Evolutionary conservation across 2,329 filamentous ascomycete genomes (phyloP), one percentile per base, ranked within the genome.

Genomic region (Cladosporium sp.): DNA sequence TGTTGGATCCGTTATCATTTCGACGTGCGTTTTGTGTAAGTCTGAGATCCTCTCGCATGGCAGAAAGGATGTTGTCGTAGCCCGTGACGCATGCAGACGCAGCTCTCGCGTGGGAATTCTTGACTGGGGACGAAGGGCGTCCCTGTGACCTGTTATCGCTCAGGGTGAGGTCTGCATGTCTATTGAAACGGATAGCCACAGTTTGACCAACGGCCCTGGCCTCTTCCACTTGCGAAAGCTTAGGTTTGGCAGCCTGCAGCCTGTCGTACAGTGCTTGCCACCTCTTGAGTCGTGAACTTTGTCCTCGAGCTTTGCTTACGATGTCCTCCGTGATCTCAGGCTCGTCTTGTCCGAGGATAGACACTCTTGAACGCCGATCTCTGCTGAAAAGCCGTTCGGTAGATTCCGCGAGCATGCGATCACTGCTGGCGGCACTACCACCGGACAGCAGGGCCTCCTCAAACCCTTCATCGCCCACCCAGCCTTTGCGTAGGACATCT

Each of bases 401-500:
- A 11, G 64, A 30, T 41, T 84, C 84, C 2, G 84, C 84, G 15
- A 96, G 76, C n/a, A 95, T 80, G 0, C 82, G 84, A 67, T 91
- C 90, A 36, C 82, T 85, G 30, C 81, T 81, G 2, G 82, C 78
- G 8, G 80, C 81, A 24, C 82, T 81, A 55, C 92, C 89, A 1
- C 91, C 91, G 60, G 89, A 83, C 0, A 95, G 76, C 24, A 97
- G 79, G 2, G 87, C 83, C 58, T 92, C 85, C 71, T 92, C 84
- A 89, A 92, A 94, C 65, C 87, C 85, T 67, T 89, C 86, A 72
- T 89, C 87, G 1, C 92, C 93, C 15, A 91, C 83, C 93, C 93
- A 97, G 70, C 92, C 92, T 68, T 88, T 88, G 41, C 85, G 83
- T 34, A 93, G 80, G 2, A 85, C 83, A 51, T 85, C 86, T 71